phyloP scores from a whole-genome alignment of 768 basidiomycete genomes.

The Mycena vitilis region DNA sequence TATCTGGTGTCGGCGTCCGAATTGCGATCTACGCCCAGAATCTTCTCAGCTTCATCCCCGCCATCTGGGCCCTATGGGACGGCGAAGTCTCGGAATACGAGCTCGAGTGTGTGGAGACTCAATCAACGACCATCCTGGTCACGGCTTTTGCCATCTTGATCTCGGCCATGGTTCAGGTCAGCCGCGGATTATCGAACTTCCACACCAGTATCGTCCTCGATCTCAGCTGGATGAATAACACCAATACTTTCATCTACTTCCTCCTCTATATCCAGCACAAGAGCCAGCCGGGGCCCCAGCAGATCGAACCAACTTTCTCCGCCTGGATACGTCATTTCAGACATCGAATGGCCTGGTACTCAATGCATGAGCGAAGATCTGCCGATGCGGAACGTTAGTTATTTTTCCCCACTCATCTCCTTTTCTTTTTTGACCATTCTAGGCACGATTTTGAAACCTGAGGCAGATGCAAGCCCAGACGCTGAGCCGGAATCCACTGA shows the following conservation, averaged over 20 bases:
- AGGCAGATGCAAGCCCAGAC: no score
- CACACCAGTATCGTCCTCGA: conserved; percentile 1
- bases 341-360: no score
- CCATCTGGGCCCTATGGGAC: conserved; percentile 16
- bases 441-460: no score
- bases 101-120: conserved; percentile 1
- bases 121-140: conserved; percentile 27
- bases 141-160: conserved; percentile 34
- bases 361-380: no score
- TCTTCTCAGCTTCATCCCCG: conserved; percentile 1
- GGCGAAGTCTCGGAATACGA: neutral
- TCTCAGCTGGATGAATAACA: conserved; percentile 14
- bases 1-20: conserved; percentile 19
- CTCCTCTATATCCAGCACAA: conserved; percentile 11
- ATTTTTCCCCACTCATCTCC: no score
- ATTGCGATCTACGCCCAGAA: conserved; percentile 29
- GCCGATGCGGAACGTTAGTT: no score
- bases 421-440: no score
- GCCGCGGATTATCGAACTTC: conserved; percentile 7
- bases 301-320: neutral
- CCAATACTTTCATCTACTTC: conserved; percentile 13
- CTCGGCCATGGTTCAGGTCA: conserved; percentile 27
- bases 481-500: no score
- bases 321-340: conserved; percentile 1
- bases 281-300: neutral